Evolutionary conservation across 1,284 basidiomycete species (phyloP), one percentile per base, ranked within the genome.

Genomic region (Bjerkandera adusta): DNA sequence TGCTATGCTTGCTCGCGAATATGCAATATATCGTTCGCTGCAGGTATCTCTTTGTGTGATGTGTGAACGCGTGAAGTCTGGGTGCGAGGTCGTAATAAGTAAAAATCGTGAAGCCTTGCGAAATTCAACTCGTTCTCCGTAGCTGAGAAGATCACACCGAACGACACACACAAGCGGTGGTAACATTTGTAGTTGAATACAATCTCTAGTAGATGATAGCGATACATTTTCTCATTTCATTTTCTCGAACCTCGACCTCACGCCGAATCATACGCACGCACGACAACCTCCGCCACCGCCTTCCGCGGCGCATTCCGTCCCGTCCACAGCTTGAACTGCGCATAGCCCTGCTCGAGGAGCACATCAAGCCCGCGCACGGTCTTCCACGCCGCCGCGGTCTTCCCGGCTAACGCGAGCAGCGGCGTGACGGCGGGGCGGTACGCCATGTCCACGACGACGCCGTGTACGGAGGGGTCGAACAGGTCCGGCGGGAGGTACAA

Each of bases 361-460:
- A 94, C 85, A 61, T 94, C 89, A 5, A 96, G 71, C 0, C 94
- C 93, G 35, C 76, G 76, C 8, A 94, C 85, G 1, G 71, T 68
- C 18, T 68, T 73, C 93, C 94, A 97, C n/a, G 77, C 68, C n/a
- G 58, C 52, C 2, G 61, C 68, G 3, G 61, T 65, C 25, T 66
- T 59, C 53, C 71, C 69, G 4, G 83, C 86, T 4, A 89, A 62
- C 35, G 62, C 57, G 25, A 91, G 64, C 39, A 91, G 61, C 0
- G 87, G 80, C 10, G 89, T 89, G 55, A 82, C 76, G 1, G 85
- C 79, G 0, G 92, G 92, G 59, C 86, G 87, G 67, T 97, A 97
- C 16, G 92, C 92, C 85, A 96, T 89, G 58, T 97, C 94, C 22
- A 97, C 76, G 3, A 92, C 84, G 10, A 96, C 87, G 24, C 82